These are phyloP conservation scores for Lasiodiplodia sp. DNA, from an alignment of 2,329 filamentous ascomycete genomes.

Conservation along the genomic window DNA sequence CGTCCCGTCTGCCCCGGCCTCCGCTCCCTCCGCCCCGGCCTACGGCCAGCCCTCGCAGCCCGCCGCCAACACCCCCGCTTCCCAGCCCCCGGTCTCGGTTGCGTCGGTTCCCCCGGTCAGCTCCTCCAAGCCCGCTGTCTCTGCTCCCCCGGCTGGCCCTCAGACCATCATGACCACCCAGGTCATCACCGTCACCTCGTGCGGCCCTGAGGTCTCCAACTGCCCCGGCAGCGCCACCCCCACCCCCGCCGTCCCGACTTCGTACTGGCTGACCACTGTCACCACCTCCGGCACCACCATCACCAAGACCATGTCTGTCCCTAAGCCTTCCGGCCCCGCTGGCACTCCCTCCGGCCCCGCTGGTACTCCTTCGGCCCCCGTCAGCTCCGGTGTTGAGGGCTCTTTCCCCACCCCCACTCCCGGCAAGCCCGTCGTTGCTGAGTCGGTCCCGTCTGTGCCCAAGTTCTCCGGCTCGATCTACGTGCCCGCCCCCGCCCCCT, in stretches of 20 bases:
- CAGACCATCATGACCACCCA: conserved; percentile 23
- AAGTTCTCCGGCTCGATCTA: background rate
- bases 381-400: background rate
- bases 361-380: conserved; percentile 2
- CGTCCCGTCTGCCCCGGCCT: conserved; percentile 8
- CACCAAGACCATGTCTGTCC: conserved; percentile 1
- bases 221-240: conserved; percentile 34
- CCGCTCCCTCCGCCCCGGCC: background rate
- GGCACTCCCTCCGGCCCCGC: background rate
- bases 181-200: conserved; percentile 25
- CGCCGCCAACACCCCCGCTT: background rate
- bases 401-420: conserved; percentile 2
- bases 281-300: background rate
- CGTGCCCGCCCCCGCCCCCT: conserved; percentile 4
- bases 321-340: background rate
- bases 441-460: conserved; percentile 3
- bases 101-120: background rate
- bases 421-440: conserved; percentile 13
- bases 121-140: conserved; percentile 3
- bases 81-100: conserved; percentile 8
- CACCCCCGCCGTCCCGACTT: background rate
- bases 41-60: background rate
- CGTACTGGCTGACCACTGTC: background rate
- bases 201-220: conserved; percentile 30
- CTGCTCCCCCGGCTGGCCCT: conserved; percentile 9